Conservation (phyloP, 2,329 filamentous ascomycete genomes). For the Diaporthe vaccinii region DNA sequence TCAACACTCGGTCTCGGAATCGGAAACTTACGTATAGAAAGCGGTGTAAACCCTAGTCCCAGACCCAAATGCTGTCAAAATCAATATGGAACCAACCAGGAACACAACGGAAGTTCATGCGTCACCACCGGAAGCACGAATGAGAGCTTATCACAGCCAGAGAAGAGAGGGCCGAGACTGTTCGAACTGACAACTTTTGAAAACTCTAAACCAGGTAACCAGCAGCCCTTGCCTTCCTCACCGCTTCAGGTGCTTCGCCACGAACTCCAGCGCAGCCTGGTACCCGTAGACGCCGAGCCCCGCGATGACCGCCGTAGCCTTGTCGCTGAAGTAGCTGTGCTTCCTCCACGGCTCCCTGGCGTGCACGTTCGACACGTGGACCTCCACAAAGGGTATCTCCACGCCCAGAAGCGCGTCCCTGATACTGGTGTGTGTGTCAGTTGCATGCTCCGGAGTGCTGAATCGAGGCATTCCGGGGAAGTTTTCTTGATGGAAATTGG, state of each 20-base stretch:
- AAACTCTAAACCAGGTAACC: not conserved
- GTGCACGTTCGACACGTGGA: conserved; percentile 84
- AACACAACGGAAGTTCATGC: not conserved
- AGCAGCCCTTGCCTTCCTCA: not conserved
- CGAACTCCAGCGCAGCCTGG: conserved; percentile 70
- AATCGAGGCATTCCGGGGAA: not conserved
- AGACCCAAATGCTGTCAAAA: not conserved
- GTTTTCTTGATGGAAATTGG: not conserved
- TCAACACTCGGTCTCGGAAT: not conserved
- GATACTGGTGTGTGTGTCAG: conserved; percentile 53
- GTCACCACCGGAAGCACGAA: not conserved
- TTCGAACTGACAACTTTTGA: not conserved
- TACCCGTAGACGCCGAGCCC: conserved; percentile 76
- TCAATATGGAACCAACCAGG: not conserved
- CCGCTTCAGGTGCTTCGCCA: conserved; percentile 59
- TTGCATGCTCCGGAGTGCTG: not conserved
- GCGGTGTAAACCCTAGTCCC: not conserved
- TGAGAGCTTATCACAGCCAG: not conserved
- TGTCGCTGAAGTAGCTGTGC: conserved; percentile 81
- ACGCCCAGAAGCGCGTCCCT: conserved; percentile 81
- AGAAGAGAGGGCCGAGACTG: not conserved
- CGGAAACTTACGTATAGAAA: not conserved
- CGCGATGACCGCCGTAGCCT: conserved; percentile 80
- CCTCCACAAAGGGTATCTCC: conserved; percentile 79
- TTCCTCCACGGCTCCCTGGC: conserved; percentile 76